phyloP scores from a whole-genome alignment of 1,139 yeast species.

The Trichomonascaceae sp. region DNA sequence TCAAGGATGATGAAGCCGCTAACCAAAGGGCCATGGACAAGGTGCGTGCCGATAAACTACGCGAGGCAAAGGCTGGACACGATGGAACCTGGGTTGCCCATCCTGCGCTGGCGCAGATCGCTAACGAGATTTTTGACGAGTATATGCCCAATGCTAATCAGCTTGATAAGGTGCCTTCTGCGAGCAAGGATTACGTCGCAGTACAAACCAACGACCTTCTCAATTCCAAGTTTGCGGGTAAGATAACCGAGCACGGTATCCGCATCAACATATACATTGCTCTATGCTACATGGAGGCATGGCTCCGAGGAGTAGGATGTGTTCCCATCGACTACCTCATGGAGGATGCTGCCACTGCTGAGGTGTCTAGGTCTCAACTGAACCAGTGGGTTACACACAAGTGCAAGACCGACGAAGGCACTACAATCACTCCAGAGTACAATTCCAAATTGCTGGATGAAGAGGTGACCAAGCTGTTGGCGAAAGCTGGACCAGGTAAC shows the following conservation, averaged over 20 bases:
- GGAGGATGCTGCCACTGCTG: slow-evolving; percentile 84
- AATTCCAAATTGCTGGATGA: slow-evolving; percentile 44
- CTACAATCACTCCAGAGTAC: slow-evolving; percentile 43
- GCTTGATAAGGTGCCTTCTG: slow-evolving; percentile 43
- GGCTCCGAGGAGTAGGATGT: slow-evolving; percentile 68
- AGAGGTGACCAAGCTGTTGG: slow-evolving; percentile 42
- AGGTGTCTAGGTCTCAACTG: slow-evolving; percentile 64
- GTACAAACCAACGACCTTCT: slow-evolving; percentile 49
- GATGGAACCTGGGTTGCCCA: slow-evolving; percentile 77
- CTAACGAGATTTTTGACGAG: slow-evolving; percentile 58
- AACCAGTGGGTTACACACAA: slow-evolving; percentile 75
- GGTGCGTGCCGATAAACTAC: slow-evolving; percentile 53
- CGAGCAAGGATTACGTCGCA: slow-evolving; percentile 19
- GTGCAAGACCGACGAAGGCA: slow-evolving; percentile 38
- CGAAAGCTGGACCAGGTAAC: slow-evolving; percentile 37
- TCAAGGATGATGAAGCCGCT: slow-evolving; percentile 49
- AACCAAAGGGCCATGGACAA: slow-evolving; percentile 53
- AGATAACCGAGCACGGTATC: slow-evolving; percentile 56
- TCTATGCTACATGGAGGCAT: slow-evolving; percentile 62
- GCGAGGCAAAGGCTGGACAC: slow-evolving; percentile 62
- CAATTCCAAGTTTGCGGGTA: slow-evolving; percentile 49
- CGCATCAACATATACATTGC: slow-evolving; percentile 59
- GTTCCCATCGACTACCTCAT: slow-evolving; percentile 69
- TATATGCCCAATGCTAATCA: slow-evolving; percentile 72
- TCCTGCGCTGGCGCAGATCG: slow-evolving; percentile 63